A percentile compares a stretch with the other conserved stretches of the same genome.
Evolutionary conservation across 495 filamentous ascomycete genomes (phyloP).

Genomic region (Penicillium desertorum): DNA sequence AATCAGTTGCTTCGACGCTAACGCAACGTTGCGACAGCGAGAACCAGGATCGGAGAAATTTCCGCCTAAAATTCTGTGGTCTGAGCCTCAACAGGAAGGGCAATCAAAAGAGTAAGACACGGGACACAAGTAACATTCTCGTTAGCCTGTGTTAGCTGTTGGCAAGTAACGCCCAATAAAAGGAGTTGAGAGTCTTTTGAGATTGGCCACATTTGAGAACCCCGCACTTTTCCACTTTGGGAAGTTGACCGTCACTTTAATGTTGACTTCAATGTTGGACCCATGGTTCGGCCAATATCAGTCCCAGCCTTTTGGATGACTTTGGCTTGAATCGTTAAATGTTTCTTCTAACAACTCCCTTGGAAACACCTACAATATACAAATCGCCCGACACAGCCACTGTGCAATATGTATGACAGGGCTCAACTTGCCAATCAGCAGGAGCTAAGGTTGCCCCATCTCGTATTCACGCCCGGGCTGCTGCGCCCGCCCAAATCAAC

Average conservation of each 20-base stretch:
- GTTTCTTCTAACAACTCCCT: background rate
- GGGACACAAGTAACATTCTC: background rate
- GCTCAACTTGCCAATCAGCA: conserved; percentile 16
- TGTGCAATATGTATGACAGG: conserved; percentile 8
- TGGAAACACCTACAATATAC: too few relatives aligned
- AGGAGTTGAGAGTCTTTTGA: background rate
- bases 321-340: background rate
- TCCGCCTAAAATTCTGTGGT: background rate
- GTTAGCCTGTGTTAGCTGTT: conserved; percentile 3
- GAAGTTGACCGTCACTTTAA: background rate
- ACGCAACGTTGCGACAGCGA: background rate
- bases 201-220: background rate
- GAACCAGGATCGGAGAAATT: background rate
- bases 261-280: background rate
- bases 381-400: conserved; percentile 18
- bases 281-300: conserved; percentile 7
- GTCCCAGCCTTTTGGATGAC: background rate
- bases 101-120: conserved; percentile 17
- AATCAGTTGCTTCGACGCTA: background rate
- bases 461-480: conserved; percentile 24
- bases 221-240: conserved; percentile 6
- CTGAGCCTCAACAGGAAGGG: conserved; percentile 17
- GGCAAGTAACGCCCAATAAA: conserved; percentile 2
- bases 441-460: conserved; percentile 8
- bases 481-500: conserved; percentile 8